These are phyloP conservation scores for Ulmus americana DNA, from an alignment of 331 rosid genomes.

Conservation along the genomic window DNA sequence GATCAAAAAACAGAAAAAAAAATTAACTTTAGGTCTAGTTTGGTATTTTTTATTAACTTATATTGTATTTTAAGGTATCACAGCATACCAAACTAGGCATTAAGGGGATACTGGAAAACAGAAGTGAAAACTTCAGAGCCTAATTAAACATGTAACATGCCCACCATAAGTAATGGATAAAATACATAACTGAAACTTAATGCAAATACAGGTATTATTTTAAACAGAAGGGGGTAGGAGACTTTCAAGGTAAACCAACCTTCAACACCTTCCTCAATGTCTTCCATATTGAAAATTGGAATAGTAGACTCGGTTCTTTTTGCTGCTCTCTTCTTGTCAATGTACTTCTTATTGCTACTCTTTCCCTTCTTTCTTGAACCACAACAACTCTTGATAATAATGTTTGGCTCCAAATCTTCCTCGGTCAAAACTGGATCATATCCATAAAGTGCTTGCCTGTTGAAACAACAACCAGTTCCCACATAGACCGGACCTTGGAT, in stretches of 20 bases:
- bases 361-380: conserved; percentile 87
- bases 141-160: neutral
- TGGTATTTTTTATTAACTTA: too few relatives aligned
- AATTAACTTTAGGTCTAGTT: neutral
- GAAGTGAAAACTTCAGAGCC: neutral
- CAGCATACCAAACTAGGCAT: too few relatives aligned
- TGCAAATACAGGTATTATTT: neutral
- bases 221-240: neutral
- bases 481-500: conserved; percentile 98
- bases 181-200: neutral
- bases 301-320: conserved; percentile 87
- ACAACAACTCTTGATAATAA: conserved; percentile 88
- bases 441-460: conserved; percentile 96
- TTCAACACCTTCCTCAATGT: conserved; percentile 95
- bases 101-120: neutral
- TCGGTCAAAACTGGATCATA: conserved; percentile 85
- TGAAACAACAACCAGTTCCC: conserved; percentile 99
- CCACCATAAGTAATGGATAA: conserved; percentile 1
- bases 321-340: conserved; percentile 75
- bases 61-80: too few relatives aligned
- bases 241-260: conserved; percentile 41
- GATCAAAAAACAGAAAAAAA: neutral
- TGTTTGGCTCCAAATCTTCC: conserved; percentile 90
- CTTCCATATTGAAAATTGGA: conserved; percentile 91
- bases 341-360: conserved; percentile 56